These are phyloP conservation scores for Cinchona pubescens DNA, from an alignment of 257 asterid species.

Conservation along the genomic window DNA sequence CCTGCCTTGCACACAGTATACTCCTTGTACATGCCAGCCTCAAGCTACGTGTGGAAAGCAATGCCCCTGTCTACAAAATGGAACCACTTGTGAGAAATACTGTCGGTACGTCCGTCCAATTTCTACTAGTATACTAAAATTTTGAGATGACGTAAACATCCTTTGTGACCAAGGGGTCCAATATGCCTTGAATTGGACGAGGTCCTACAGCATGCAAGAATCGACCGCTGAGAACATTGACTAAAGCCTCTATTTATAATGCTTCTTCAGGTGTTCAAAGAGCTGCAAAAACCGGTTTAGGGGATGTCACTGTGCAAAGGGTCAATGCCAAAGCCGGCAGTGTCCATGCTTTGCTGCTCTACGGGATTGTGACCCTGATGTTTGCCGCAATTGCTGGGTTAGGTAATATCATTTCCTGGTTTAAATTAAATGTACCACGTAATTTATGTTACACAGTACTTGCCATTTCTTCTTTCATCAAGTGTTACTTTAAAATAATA, in stretches of 20 bases:
- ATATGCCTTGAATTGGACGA: not conserved
- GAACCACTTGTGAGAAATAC: slow-evolving; percentile 77
- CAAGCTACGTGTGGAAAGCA: slow-evolving; percentile 82
- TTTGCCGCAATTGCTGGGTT: slow-evolving; percentile 97
- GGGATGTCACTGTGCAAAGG: slow-evolving; percentile 99
- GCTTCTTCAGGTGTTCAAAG: slow-evolving; percentile 74
- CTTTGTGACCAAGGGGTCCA: not conserved
- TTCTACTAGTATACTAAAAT: too few species aligned
- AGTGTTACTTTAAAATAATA: slow-evolving; percentile 10
- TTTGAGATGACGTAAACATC: too few species aligned
- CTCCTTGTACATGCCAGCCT: slow-evolving; percentile 81
- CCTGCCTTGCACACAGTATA: slow-evolving; percentile 59
- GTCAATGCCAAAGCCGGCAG: slow-evolving; percentile 98
- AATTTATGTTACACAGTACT: too few species aligned
- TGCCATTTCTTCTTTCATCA: not conserved
- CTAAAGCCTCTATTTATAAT: too few species aligned
- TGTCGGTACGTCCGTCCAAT: slow-evolving; percentile 93
- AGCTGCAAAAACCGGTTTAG: slow-evolving; percentile 93
- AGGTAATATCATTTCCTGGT: too few species aligned
- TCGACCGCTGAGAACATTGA: too few species aligned
- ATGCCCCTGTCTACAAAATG: slow-evolving; percentile 77
- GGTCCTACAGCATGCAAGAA: too few species aligned
- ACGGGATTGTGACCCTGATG: slow-evolving; percentile 99
- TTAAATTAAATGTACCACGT: too few species aligned
- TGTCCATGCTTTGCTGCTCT: slow-evolving; percentile 99